phyloP scores from a whole-genome alignment of 805 yeast species.

The Ogataea minuta region DNA sequence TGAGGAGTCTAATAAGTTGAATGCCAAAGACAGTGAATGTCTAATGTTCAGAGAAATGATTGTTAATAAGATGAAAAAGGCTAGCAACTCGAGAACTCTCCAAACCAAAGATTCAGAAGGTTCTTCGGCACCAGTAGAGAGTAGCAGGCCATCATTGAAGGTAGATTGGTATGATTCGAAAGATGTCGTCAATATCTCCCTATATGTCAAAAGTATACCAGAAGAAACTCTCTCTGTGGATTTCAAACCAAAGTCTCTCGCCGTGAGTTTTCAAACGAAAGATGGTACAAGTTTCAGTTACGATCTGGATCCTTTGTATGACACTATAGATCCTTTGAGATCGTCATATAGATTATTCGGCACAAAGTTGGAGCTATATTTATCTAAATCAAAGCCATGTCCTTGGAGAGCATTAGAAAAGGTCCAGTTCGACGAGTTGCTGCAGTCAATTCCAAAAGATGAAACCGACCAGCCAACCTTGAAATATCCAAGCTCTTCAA shows the following conservation, averaged over 20 bases:
- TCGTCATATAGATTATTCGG: conserved; percentile 54
- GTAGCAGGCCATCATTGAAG: conserved; percentile 30
- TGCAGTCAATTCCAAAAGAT: conserved; percentile 6
- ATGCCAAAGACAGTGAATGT: conserved; percentile 45
- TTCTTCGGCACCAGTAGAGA: not conserved
- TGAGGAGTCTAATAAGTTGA: conserved; percentile 40
- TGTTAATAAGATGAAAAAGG: conserved; percentile 32
- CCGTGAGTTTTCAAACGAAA: conserved; percentile 47
- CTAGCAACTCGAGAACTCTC: conserved; percentile 7
- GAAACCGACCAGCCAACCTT: conserved; percentile 13
- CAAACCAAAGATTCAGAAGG: not conserved
- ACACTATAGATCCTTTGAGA: conserved; percentile 44
- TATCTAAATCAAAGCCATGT: conserved; percentile 43
- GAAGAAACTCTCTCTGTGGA: conserved; percentile 44
- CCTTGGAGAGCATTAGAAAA: conserved; percentile 59
- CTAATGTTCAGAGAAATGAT: conserved; percentile 47
- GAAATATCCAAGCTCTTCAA: conserved; percentile 63
- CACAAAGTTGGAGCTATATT: conserved; percentile 72
- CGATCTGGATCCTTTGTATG: conserved; percentile 51
- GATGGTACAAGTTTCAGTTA: conserved; percentile 52
- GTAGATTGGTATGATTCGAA: conserved; percentile 76
- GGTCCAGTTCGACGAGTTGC: conserved; percentile 15
- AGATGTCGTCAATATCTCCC: conserved; percentile 55
- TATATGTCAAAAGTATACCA: conserved; percentile 69
- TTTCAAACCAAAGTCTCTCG: conserved; percentile 37